Conservation (phyloP, 75 land plant genomes). For the Cunninghamia lanceolata region DNA sequence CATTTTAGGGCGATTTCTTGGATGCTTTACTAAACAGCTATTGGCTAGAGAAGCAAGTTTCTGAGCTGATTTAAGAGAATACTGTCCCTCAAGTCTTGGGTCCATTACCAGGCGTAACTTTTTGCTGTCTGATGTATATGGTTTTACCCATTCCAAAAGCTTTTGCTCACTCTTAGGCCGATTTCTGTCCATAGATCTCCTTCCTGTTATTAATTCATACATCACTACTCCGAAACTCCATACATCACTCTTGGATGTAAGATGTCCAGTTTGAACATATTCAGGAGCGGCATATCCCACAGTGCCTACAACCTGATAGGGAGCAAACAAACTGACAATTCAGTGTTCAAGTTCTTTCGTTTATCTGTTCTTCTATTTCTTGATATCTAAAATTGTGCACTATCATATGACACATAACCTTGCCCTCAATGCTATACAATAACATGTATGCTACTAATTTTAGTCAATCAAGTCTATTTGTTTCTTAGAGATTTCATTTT, state of each 20-base stretch:
- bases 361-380: not conserved
- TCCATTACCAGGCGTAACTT: slow-evolving; percentile 62
- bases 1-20: slow-evolving; percentile 71
- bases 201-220: slow-evolving; percentile 85
- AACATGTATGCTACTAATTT: not conserved
- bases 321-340: slow-evolving; percentile 4
- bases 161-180: slow-evolving; percentile 76
- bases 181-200: slow-evolving; percentile 64
- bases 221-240: slow-evolving; percentile 93
- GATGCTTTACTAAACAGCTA: slow-evolving; percentile 50
- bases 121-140: slow-evolving; percentile 50
- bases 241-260: slow-evolving; percentile 80
- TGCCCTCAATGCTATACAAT: slow-evolving; percentile 3
- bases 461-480: not conserved
- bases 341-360: not conserved
- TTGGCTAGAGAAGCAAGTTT: slow-evolving; percentile 63
- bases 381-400: not conserved
- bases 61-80: slow-evolving; percentile 41
- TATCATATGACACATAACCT: not conserved
- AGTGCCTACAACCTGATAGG: slow-evolving; percentile 80
- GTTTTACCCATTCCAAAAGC: slow-evolving; percentile 82
- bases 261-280: slow-evolving; percentile 87
- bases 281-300: slow-evolving; percentile 95
- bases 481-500: not conserved
- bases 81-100: slow-evolving; percentile 62